A percentile compares a stretch with the other conserved stretches of the same genome.
Evolutionary conservation across 139 green algal genomes (phyloP).

Genomic region (Auxenochlorella pyrenoidosa): DNA sequence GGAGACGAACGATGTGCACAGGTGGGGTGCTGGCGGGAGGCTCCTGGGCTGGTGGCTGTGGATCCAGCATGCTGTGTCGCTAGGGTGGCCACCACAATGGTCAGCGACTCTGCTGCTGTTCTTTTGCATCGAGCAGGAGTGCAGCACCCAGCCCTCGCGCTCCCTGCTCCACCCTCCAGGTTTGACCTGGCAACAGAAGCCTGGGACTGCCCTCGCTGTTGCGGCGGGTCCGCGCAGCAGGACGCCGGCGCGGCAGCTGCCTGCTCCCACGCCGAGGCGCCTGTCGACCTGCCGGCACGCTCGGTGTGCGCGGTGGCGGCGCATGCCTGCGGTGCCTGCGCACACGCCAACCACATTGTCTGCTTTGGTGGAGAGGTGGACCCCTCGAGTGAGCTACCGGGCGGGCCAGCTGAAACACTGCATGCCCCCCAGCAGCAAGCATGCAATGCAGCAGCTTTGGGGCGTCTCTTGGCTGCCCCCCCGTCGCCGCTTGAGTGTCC

Average conservation of each 20-base stretch:
- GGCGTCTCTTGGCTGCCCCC: not conserved
- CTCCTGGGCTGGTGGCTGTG: not conserved
- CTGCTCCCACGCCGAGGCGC: not conserved
- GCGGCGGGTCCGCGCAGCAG: not conserved
- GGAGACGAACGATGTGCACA: slow-evolving; percentile 40
- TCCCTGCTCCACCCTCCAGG: not conserved
- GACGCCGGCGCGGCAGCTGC: too few relatives aligned
- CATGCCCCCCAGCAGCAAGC: not conserved
- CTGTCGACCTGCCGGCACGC: slow-evolving; percentile 31
- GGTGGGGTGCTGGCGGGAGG: slow-evolving; percentile 22
- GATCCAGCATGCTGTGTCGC: not conserved
- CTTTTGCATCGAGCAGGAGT: too few relatives aligned
- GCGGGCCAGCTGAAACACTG: not conserved
- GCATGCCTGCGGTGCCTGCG: slow-evolving; percentile 45
- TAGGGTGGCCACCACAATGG: too few relatives aligned
- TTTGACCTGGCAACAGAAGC: slow-evolving; percentile 12
- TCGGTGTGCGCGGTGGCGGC: slow-evolving; percentile 54
- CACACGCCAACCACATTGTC: slow-evolving; percentile 35
- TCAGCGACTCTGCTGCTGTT: too few relatives aligned
- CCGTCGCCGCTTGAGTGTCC: not conserved
- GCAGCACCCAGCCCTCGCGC: not conserved
- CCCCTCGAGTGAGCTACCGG: slow-evolving; percentile 35
- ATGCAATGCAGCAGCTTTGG: not conserved
- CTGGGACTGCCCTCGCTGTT: slow-evolving; percentile 46
- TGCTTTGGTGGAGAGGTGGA: slow-evolving; percentile 69